These are phyloP conservation scores for Aspergillus glaucus DNA, from an alignment of 2,329 filamentous ascomycete genomes.

Conservation along the genomic window DNA sequence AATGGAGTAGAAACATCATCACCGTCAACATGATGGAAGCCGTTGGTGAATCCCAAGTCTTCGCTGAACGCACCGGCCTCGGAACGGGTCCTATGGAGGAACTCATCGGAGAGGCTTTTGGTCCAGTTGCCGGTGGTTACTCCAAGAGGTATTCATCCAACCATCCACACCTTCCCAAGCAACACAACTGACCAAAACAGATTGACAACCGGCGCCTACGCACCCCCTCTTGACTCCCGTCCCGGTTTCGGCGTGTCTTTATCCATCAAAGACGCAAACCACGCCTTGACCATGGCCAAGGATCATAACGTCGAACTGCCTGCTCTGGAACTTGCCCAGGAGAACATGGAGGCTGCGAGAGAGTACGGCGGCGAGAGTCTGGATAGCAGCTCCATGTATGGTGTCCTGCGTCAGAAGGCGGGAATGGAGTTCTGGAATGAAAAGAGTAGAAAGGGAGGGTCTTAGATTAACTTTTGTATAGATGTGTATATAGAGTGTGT, in stretches of 20 bases:
- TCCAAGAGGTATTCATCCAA: constrained; percentile 29
- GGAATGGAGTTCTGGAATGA: constrained; percentile 35
- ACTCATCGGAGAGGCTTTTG: constrained; percentile 40
- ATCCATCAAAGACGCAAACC: constrained; percentile 33
- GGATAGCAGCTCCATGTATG: constrained; percentile 36
- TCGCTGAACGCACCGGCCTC: constrained; percentile 42
- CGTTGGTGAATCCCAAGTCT: constrained; percentile 42
- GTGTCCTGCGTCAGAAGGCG: constrained; percentile 29
- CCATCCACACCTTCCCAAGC: background rate
- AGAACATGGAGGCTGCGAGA: constrained; percentile 31
- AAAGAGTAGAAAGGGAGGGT: constrained; percentile 24
- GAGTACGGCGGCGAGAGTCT: constrained; percentile 32
- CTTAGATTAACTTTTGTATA: background rate
- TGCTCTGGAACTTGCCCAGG: constrained; percentile 26
- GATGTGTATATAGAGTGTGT: too few species aligned
- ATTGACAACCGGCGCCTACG: constrained; percentile 39
- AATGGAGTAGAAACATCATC: constrained; percentile 33
- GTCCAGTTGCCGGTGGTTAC: constrained; percentile 37
- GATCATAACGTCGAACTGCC: constrained; percentile 27
- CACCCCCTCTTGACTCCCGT: constrained; percentile 29
- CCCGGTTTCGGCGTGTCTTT: constrained; percentile 33
- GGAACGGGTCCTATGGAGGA: constrained; percentile 37
- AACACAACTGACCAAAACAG: constrained; percentile 11
- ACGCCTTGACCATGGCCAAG: constrained; percentile 28
- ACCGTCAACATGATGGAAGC: constrained; percentile 42